Percentiles rank a stretch among this genome's conserved stretches.
These are phyloP conservation scores for Hypomontagnella submonticulosa DNA, from an alignment of 495 filamentous ascomycete genomes.

Conservation along the genomic window DNA sequence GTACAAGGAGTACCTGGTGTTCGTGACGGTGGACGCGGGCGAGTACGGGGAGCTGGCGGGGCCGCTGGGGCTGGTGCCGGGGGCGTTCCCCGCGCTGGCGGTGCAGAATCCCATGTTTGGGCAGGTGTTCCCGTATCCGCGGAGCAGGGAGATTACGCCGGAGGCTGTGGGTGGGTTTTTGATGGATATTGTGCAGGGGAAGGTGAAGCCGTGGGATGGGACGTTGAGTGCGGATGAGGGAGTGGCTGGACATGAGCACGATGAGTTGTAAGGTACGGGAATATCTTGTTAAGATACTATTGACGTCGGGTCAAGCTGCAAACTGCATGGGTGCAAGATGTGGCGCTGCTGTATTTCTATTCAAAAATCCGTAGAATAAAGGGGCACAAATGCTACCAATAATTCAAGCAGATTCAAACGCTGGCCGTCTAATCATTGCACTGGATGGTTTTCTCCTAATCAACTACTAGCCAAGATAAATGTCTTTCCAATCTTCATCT, in stretches of 20 bases:
- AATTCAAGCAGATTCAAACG: neutral
- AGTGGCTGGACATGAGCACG: slow-evolving; percentile 34
- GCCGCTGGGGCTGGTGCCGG: slow-evolving; percentile 50
- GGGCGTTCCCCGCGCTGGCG: slow-evolving; percentile 47
- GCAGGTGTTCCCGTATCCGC: slow-evolving; percentile 53
- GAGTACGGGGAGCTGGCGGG: slow-evolving; percentile 60
- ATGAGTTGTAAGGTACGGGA: slow-evolving; percentile 50
- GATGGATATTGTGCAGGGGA: slow-evolving; percentile 57
- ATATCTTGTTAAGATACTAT: neutral
- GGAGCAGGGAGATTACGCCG: slow-evolving; percentile 46
- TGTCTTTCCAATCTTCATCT: neutral
- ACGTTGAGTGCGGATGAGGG: slow-evolving; percentile 11
- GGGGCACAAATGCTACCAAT: neutral
- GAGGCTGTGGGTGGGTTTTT: slow-evolving; percentile 54
- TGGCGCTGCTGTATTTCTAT: slow-evolving; percentile 9
- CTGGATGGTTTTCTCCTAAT: neutral
- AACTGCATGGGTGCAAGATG: too few relatives aligned
- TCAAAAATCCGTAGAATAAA: neutral
- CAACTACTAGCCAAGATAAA: neutral
- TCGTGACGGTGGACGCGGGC: slow-evolving; percentile 57
- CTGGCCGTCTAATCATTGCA: neutral
- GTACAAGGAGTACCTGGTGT: slow-evolving; percentile 59
- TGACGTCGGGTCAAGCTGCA: too few relatives aligned
- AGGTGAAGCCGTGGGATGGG: slow-evolving; percentile 53
- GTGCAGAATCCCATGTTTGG: slow-evolving; percentile 59